Evolutionary conservation across 2,329 filamentous ascomycete genomes (phyloP), one percentile per base, ranked within the genome.

Genomic region (Chaetomiaceae sp.): DNA sequence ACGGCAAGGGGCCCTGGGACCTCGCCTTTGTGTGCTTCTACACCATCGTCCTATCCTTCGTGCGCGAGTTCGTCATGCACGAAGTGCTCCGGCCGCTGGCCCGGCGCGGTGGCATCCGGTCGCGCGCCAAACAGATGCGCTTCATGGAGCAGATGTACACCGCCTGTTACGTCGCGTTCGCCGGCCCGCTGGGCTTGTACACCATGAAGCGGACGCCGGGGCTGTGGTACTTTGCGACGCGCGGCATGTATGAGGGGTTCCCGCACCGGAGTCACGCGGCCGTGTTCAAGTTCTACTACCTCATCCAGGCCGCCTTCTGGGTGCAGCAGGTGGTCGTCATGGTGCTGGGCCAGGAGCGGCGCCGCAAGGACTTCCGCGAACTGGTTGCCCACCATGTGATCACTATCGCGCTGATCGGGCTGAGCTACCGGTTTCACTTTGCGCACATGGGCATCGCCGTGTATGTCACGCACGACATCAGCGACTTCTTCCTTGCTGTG

Each of bases 101-200:
- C 4, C 73, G 79, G 33, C 74, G 71, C 55, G 80, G 73, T 43
- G 86, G 87, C 14, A 80, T 96, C 60, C 75, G 71, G 49, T 80
- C 78, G 52, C 78, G 82, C 45, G 81, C 75, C 53, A 96, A 95
- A 71, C 88, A 93, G 60, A 78, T 83, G 12, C 83, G 90, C 22
- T 96, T 95, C 74, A 93, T 95, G 87, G 90, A 97, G 67, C 90
- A 97, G 68, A 81, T 85, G 61, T 97, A 97, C 68, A 95, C 90
- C 1, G 90, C 88, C 18, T 72, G 95, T 46, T 96, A 97, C 74
- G 95, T 95, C 65, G 79, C 68, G 33, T 64, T 93, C 48, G 82
- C 93, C 45, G 88, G 88, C 2, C 89, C 88, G 1, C 83, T 83
- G 44, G 90, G 90, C 40, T 66, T 96, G 59, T 96, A 85, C 63